Conservation (phyloP, 2,329 filamentous ascomycete species). For the Dendrostoma leiphaemia region DNA sequence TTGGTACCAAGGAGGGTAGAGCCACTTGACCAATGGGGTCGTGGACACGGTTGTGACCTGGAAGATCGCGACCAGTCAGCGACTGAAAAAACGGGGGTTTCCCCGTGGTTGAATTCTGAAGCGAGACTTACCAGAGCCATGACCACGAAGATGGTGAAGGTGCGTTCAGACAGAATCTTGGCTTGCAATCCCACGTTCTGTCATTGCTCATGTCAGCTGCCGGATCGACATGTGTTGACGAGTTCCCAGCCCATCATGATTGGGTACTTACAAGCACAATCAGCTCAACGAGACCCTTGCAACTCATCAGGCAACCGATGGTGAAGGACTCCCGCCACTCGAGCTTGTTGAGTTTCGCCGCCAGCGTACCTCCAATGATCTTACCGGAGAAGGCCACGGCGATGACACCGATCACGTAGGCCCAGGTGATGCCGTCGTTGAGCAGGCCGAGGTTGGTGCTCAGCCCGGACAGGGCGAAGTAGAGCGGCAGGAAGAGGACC, state of each 20-base stretch:
- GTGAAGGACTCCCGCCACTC: slow-evolving; percentile 88
- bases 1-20: slow-evolving; percentile 69
- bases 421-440: slow-evolving; percentile 81
- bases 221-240: no score
- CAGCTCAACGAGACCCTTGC: slow-evolving; percentile 90
- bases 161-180: slow-evolving; percentile 73
- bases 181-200: slow-evolving; percentile 77
- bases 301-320: slow-evolving; percentile 92
- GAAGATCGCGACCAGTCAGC: no score
- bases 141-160: slow-evolving; percentile 92
- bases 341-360: slow-evolving; percentile 72
- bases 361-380: slow-evolving; percentile 76
- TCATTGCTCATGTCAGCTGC: slow-evolving; percentile 5
- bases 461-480: slow-evolving; percentile 89
- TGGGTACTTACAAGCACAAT: slow-evolving; percentile 87
- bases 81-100: neutral
- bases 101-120: no score
- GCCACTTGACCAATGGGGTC: slow-evolving; percentile 68
- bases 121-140: slow-evolving; percentile 66
- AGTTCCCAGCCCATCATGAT: no score
- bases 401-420: slow-evolving; percentile 81
- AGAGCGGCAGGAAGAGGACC: slow-evolving; percentile 81
- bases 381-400: slow-evolving; percentile 81
- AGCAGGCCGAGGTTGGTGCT: slow-evolving; percentile 85
- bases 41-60: slow-evolving; percentile 77